Base-by-base conservation (phyloP, 306 rosid genomes). In the Rosa chinensis region DNA sequence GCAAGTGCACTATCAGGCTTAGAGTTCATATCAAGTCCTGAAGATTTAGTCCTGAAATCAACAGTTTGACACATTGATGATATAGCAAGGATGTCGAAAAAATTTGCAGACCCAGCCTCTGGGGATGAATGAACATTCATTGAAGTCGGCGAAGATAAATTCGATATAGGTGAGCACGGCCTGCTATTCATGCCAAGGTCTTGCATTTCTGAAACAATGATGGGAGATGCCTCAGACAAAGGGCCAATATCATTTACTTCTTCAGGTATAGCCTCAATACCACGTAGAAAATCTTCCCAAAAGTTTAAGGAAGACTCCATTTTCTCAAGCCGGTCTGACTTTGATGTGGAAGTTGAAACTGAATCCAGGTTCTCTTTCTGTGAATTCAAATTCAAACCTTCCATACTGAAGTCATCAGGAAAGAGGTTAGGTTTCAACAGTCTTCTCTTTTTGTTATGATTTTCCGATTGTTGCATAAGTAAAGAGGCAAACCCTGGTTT, bases 391-490 rank as follows among this genome's bases (percentile, higher is more conserved):
- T 50, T 52, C 80, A 77, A 50, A 44, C 35, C 69, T 56, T 78
- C 77, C 71, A 77, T 28, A 45, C 61, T 63, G 68, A 74, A 78
- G 42, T 69, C 77, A 32, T 83, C 81, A 12, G 59, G 53, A 50
- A 48, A 28, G 69, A 69, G 62, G 63, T n/a, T 79, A 35, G 86
- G 77, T 25, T 49, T 77, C 82, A 69, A 68, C 39, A 84, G 13
- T 70, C 78, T 80, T 66, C 87, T 79, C 64, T 73, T 84, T 74
- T 84, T 84, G 79, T 62, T 73, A 77, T 80, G 81, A 58, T 53
- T 72, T 63, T 80, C 84, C 35, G 86, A 49, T 16, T 83, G 74
- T 64, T 84, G 84, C 81, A 71, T 25, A 37, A 84, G 84, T 45
- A 72, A 13, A 55, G 87, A 76, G 16, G 75, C 68, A 37, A 72